These are phyloP conservation scores for Tolypocladium pustulatum DNA, from an alignment of 2,329 filamentous ascomycete genomes.

Conservation along the genomic window DNA sequence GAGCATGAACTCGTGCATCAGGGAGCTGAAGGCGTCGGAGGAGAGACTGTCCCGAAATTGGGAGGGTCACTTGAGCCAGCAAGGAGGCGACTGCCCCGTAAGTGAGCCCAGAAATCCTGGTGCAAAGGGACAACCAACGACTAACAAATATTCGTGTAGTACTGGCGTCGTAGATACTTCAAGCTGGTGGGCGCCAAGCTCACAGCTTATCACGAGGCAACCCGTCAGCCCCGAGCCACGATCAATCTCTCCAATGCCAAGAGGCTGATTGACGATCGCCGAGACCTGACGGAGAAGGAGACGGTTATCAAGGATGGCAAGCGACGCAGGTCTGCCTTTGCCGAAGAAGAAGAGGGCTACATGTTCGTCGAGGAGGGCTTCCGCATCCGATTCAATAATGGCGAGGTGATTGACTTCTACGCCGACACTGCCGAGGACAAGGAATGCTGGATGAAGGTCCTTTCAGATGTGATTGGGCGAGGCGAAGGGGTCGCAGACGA, in stretches of 20 bases:
- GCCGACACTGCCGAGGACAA: constrained; percentile 82
- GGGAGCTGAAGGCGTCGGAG: constrained; percentile 86
- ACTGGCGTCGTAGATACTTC: constrained; percentile 97
- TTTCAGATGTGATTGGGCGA: constrained; percentile 60
- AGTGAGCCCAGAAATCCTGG: constrained; percentile 29
- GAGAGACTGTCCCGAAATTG: constrained; percentile 66
- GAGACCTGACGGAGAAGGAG: constrained; percentile 72
- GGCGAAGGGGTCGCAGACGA: constrained; percentile 38
- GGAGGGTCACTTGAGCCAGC: constrained; percentile 88
- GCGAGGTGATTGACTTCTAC: constrained; percentile 97
- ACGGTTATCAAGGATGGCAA: constrained; percentile 65
- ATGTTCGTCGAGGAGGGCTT: constrained; percentile 99
- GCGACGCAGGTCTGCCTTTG: constrained; percentile 87
- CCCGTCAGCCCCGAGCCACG: constrained; percentile 86
- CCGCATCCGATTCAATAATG: constrained; percentile 96
- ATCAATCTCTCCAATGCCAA: constrained; percentile 93
- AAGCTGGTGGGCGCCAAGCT: constrained; percentile 84
- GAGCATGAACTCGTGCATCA: constrained; percentile 94
- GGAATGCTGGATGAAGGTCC: constrained; percentile 86
- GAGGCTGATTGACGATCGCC: constrained; percentile 87
- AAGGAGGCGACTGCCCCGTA: constrained; percentile 95
- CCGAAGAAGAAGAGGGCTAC: constrained; percentile 97
- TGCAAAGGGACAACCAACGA: not conserved
- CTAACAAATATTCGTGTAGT: constrained; percentile 46
- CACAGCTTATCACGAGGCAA: constrained; percentile 92